Evolutionary conservation across 177 flowering plant genomes (phyloP), one percentile per base, ranked within the genome.

Genomic region (Telopea speciosissima): DNA sequence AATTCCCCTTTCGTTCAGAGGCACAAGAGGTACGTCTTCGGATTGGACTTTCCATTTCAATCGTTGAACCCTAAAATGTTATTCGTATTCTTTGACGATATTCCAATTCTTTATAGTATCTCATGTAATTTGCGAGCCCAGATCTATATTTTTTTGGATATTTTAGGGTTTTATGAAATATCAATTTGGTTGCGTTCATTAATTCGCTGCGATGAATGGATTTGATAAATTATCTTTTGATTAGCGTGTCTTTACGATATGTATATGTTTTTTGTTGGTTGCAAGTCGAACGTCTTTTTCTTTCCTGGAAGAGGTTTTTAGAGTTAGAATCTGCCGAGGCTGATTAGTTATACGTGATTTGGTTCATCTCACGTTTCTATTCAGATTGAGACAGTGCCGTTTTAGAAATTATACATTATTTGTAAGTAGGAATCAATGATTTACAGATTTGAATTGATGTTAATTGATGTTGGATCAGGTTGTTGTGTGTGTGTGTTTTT

Each of bases 21-120:
- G 61, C 61, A 56, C 61, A 56, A 56, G 24, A 56, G 61, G 61
- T 56, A 56, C 61, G n/a, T 56, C 19, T 54, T 13, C 59, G n/a
- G 23, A n/a, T 56, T 56, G 61, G 8, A 3, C 61, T 56, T 56
- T 21, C n/a, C 23, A 21, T 56, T 7, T 7, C 7, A 1, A 19
- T n/a, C 24, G 61, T 49, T 24, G n/a, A 56, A 56, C 61, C 61
- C 61, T 56, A 56, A 24, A 56, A 7, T 56, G 23, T 56, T 21
- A n/a, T 56, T 56, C n/a, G 14, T 54, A 21, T 54, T 54, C 1
- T 54, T 54, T 54, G 16, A n/a, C n/a, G n/a, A n/a, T n/a, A n/a
- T n/a, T n/a, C 5, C 14, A 3, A 28, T 19, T 54, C 1, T 11
- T 54, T 16, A 5, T 54, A 14, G 59, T 19, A 0, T 28, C 1